phyloP scores from a whole-genome alignment of 495 filamentous ascomycete genomes.

The Penicillium antarcticum region DNA sequence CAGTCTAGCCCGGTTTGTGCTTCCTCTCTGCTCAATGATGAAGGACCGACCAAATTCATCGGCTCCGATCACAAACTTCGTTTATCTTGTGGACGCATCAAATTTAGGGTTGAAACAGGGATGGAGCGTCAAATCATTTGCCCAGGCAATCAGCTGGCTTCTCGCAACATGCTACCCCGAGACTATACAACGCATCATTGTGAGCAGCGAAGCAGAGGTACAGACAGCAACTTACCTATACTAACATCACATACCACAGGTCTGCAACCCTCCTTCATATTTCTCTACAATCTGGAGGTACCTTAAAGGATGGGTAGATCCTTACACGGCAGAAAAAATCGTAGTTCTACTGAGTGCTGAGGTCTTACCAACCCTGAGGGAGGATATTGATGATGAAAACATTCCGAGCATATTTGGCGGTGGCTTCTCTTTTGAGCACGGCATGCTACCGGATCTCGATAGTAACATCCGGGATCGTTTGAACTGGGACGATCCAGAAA shows the following conservation, averaged over 20 bases:
- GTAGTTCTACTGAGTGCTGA: too few relatives aligned
- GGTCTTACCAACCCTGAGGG: too few relatives aligned
- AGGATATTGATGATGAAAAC: constrained; percentile 19
- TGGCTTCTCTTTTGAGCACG: constrained; percentile 15
- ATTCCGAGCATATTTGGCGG: constrained; percentile 26
- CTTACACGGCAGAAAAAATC: constrained; percentile 27
- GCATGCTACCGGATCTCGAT: constrained; percentile 23
- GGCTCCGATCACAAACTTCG: constrained; percentile 13
- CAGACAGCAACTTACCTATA: neutral
- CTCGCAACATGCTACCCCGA: constrained; percentile 33
- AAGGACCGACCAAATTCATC: constrained; percentile 7
- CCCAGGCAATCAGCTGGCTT: constrained; percentile 22
- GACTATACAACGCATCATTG: constrained; percentile 25
- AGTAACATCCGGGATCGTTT: constrained; percentile 10
- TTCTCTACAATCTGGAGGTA: constrained; percentile 25
- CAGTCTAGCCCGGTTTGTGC: constrained; percentile 22
- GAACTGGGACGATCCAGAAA: constrained; percentile 1
- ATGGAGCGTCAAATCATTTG: constrained; percentile 24
- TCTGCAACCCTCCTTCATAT: constrained; percentile 27
- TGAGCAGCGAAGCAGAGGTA: constrained; percentile 5
- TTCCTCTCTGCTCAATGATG: constrained; percentile 30
- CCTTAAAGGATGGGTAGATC: constrained; percentile 25
- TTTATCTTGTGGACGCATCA: constrained; percentile 26
- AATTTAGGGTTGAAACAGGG: constrained; percentile 22
- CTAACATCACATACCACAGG: constrained; percentile 5